Evolutionary conservation across 768 basidiomycete species (phyloP), one percentile per base, ranked within the genome.

Genomic region (Postia placenta): DNA sequence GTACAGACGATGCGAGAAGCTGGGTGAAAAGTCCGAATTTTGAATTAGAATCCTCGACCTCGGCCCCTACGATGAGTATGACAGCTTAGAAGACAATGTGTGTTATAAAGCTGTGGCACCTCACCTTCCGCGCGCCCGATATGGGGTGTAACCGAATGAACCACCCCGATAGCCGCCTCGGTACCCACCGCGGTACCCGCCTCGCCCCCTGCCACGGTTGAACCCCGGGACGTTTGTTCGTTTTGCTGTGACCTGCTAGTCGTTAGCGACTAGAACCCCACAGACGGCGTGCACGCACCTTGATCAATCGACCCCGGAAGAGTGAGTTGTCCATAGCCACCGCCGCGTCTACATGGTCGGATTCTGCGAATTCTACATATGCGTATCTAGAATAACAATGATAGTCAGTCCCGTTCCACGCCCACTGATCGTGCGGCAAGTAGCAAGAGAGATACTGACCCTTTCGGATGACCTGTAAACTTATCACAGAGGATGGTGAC

Each of bases 401-500:
- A 19, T 9, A 36, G 52, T 11, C 14, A 33, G 26, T n/a, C 22
- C 3, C 7, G 48, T 49, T 27, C 30, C 48, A 33, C 46, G 41
- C 20, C 49, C 14, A 35, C 20, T 26, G 42, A 51, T 42, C 27
- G 35, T 14, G 52, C n/a, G 47, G n/a, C 23, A 47, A 39, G 7
- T 36, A 12, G 23, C 12, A 45, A 15, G 24, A 25, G 6, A 2
- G 56, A 63, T 44, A 64, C 71, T 26, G 56, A 93, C 93, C 96
- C 96, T 81, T 97, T 97, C 41, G 96, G 95, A 71, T 97, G 94
- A 42, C 96, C 96, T 20, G 95, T 98, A 69, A 95, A 98, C 72
- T 98, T 98, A 79, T 99, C 96, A 68, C 95, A 98, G 24, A 99
- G 83, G 62, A 99, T 99, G 0, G 96, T 99, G 37, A 99, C 93